phyloP scores from a whole-genome alignment of 2,329 filamentous ascomycete species.

The Pestalotiopsis sp. region DNA sequence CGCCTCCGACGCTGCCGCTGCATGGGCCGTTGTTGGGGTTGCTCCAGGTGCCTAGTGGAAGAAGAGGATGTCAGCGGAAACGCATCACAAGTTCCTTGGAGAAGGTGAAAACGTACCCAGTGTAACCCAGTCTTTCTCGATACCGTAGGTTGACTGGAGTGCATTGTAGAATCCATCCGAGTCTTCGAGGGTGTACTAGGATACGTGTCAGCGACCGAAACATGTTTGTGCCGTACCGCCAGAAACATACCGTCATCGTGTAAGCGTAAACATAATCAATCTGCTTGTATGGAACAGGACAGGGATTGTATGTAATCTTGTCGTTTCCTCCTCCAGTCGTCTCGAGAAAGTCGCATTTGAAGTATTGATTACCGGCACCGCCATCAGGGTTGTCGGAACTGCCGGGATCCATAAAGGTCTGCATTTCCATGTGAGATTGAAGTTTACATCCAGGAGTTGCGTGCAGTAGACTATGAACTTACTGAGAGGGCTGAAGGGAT shows the following conservation, averaged over 20 bases:
- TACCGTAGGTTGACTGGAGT: background rate
- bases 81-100: no score
- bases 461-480: background rate
- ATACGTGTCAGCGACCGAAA: background rate
- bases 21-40: no score
- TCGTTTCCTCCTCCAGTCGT: background rate
- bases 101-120: background rate
- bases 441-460: no score
- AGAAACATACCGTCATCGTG: conserved; percentile 7
- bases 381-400: background rate
- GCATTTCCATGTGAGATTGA: no score
- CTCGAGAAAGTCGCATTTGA: background rate
- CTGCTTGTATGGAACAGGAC: background rate
- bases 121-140: background rate
- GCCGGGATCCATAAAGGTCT: background rate
- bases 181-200: background rate
- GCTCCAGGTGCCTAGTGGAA: no score
- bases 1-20: background rate
- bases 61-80: no score
- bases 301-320: background rate
- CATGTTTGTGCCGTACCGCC: no score
- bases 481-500: background rate
- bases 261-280: background rate
- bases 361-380: background rate
- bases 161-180: background rate